A percentile compares a stretch with the other conserved stretches of the same genome.
These are phyloP conservation scores for Fonsecaea pedrosoi DNA, from an alignment of 2,329 filamentous ascomycete genomes.

Conservation along the genomic window DNA sequence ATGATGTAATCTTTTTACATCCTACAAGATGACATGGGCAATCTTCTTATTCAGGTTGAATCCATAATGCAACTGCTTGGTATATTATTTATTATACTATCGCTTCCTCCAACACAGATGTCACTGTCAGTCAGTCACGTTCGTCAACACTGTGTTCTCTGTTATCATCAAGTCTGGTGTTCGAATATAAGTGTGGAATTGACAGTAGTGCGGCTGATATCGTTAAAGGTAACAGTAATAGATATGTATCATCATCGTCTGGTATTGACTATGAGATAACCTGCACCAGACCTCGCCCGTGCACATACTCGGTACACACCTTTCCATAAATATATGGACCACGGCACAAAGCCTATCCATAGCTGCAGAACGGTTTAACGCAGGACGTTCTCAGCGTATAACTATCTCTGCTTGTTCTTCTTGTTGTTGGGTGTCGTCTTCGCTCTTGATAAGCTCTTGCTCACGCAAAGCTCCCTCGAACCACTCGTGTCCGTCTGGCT, in stretches of 20 bases:
- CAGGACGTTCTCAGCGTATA: not conserved
- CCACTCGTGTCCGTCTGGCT: conserved; percentile 15
- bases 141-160: not conserved
- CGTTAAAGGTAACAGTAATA: too few relatives aligned
- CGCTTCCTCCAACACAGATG: not conserved
- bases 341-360: too few relatives aligned
- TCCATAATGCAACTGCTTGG: too few relatives aligned
- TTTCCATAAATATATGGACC: not conserved
- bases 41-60: too few relatives aligned
- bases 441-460: not conserved
- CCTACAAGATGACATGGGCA: too few relatives aligned
- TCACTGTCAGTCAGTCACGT: not conserved
- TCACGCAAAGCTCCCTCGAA: conserved; percentile 8
- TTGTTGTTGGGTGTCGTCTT: not conserved
- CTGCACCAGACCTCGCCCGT: not conserved
- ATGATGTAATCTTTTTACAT: too few relatives aligned
- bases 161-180: not conserved
- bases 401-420: not conserved
- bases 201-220: not conserved
- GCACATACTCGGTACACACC: not conserved
- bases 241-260: too few relatives aligned
- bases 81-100: not conserved
- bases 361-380: not conserved
- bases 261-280: too few relatives aligned
- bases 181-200: not conserved